phyloP scores from a whole-genome alignment of 2,329 filamentous ascomycete species.

The Ceratocystiopsis brevicomis region DNA sequence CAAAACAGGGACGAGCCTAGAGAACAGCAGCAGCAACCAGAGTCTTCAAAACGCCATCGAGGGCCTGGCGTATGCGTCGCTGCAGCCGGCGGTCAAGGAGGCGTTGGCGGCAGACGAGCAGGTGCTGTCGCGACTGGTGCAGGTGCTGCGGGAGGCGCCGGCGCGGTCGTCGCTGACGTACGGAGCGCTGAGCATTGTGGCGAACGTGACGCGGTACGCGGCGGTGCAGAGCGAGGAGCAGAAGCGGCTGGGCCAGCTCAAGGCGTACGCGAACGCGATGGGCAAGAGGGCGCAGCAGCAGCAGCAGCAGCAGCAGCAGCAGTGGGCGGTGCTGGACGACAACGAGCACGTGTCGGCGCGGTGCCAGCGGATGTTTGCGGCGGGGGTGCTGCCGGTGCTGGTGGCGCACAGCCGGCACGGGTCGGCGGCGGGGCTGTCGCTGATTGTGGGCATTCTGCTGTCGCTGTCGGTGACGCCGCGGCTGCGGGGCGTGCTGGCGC shows the following conservation, averaged over 20 bases:
- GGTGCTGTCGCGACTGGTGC: conserved; percentile 53
- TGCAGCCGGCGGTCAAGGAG: conserved; percentile 74
- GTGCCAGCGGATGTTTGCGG: conserved; percentile 62
- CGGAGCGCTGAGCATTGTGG: conserved; percentile 67
- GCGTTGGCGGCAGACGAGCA: conserved; percentile 47
- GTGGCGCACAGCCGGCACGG: conserved; percentile 57
- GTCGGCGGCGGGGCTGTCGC: conserved; percentile 48
- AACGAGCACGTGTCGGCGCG: conserved; percentile 57
- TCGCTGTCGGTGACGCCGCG: conserved; percentile 57
- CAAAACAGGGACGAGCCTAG: no score
- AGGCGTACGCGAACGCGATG: conserved; percentile 78
- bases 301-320: conserved; percentile 29
- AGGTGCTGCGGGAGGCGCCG: conserved; percentile 36
- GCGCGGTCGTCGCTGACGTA: conserved; percentile 58
- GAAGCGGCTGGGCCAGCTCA: conserved; percentile 77
- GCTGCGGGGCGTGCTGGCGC: conserved; percentile 61
- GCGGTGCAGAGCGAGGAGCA: conserved; percentile 72
- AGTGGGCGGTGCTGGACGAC: conserved; percentile 40
- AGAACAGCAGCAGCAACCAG: conserved; percentile 10
- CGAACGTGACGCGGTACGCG: conserved; percentile 67
- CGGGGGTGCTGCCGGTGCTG: conserved; percentile 57
- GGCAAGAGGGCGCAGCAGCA: conserved; percentile 32
- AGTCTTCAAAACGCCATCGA: conserved; percentile 59
- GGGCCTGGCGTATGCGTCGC: conserved; percentile 77
- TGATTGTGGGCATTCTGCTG: conserved; percentile 60